These are phyloP conservation scores for Lizonia empirigonia DNA, from an alignment of 2,329 filamentous ascomycete species.

Conservation along the genomic window DNA sequence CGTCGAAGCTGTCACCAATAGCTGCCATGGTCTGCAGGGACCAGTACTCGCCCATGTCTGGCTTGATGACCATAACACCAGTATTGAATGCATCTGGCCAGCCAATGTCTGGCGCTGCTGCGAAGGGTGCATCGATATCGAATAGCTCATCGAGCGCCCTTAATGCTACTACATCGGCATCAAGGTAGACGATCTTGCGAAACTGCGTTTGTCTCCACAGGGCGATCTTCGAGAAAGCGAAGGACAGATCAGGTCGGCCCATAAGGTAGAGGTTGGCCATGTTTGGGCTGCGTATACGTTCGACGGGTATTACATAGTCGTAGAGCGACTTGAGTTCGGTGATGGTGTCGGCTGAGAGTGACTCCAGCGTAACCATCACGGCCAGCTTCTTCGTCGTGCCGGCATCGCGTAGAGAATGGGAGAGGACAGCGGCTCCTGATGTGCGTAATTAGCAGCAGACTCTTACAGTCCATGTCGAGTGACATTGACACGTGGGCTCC, in stretches of 20 bases:
- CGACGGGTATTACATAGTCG: conserved; percentile 86
- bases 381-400: conserved; percentile 85
- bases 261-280: conserved; percentile 88
- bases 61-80: conserved; percentile 91
- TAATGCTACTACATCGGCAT: conserved; percentile 90
- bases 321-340: conserved; percentile 82
- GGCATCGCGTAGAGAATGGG: conserved; percentile 91
- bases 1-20: conserved; percentile 90
- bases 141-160: conserved; percentile 94
- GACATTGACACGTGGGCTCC: no score
- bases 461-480: not conserved
- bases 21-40: conserved; percentile 83
- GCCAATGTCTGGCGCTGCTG: conserved; percentile 88
- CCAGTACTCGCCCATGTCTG: conserved; percentile 86
- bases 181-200: conserved; percentile 90
- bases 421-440: conserved; percentile 86
- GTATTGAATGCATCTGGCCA: conserved; percentile 99
- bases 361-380: conserved; percentile 80
- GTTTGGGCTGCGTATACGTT: conserved; percentile 75
- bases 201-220: conserved; percentile 93
- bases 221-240: conserved; percentile 94
- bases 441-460: not conserved
- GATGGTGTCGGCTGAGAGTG: conserved; percentile 75
- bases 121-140: conserved; percentile 64
- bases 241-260: conserved; percentile 87